phyloP scores from a whole-genome alignment of 306 rosid genomes.

The Fragaria nilgerrensis region DNA sequence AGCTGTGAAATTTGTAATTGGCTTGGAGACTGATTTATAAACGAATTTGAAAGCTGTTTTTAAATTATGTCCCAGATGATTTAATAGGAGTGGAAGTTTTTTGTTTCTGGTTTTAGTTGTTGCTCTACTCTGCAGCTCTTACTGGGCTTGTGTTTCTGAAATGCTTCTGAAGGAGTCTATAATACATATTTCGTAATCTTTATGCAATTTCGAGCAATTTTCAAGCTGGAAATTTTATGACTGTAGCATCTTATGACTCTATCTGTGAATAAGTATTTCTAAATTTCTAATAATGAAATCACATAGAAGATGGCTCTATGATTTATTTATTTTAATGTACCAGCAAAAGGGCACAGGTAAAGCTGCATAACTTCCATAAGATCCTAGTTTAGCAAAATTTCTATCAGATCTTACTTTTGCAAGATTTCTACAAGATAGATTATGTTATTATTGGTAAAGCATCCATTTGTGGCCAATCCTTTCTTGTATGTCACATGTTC shows the following conservation, averaged over 20 bases:
- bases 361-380: not conserved
- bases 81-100: not conserved
- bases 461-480: constrained; percentile 22
- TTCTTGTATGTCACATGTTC: constrained; percentile 9
- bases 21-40: not conserved
- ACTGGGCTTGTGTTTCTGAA: not conserved
- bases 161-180: not conserved
- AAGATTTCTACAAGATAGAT: not conserved
- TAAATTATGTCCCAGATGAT: not conserved
- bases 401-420: not conserved
- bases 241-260: not conserved
- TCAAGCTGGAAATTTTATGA: not conserved
- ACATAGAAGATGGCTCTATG: not conserved
- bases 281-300: not conserved
- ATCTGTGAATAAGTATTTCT: not conserved
- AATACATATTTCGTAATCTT: not conserved
- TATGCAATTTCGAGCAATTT: constrained; percentile 6
- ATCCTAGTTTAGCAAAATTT: not conserved
- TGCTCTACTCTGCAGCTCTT: constrained; percentile 2
- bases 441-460: not conserved
- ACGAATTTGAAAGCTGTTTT: not conserved
- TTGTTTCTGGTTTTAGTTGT: not conserved
- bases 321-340: not conserved
- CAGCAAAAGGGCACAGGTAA: constrained; percentile 1
- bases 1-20: not conserved